Evolutionary conservation across 352 stramenopile species (phyloP).

Genomic region (Phytophthora megakarya): DNA sequence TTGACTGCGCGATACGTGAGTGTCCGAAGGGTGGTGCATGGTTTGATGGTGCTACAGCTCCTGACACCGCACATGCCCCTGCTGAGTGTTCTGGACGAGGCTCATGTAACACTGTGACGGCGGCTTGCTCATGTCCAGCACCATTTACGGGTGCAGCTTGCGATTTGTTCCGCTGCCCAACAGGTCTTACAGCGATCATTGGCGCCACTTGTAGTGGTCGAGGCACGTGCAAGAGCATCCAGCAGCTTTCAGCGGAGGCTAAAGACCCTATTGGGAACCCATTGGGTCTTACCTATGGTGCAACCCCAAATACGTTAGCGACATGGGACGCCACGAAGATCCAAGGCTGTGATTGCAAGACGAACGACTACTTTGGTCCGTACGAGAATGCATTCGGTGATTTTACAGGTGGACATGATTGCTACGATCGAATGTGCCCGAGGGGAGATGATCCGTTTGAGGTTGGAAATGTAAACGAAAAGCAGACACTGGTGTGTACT

Average conservation of each 20-base stretch:
- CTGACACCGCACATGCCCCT: conserved; percentile 56
- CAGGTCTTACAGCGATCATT: conserved; percentile 3
- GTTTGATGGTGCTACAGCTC: conserved; percentile 66
- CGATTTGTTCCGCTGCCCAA: conserved; percentile 60
- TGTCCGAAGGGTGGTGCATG: conserved; percentile 62
- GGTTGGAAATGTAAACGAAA: conserved; percentile 68
- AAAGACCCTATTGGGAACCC: conserved; percentile 45
- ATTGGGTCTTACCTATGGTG: conserved; percentile 64
- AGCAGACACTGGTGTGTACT: conserved; percentile 61
- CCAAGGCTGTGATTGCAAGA: conserved; percentile 80
- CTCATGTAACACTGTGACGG: conserved; percentile 55
- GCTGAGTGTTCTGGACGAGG: conserved; percentile 61
- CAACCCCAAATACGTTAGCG: conserved; percentile 53
- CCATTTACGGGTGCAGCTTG: conserved; percentile 85
- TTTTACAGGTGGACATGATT: conserved; percentile 63
- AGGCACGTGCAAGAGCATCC: conserved; percentile 79
- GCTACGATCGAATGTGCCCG: conserved; percentile 85
- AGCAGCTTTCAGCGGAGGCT: conserved; percentile 55
- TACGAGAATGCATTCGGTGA: conserved; percentile 63
- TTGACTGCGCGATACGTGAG: conserved; percentile 59
- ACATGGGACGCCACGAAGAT: conserved; percentile 89
- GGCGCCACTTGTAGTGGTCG: conserved; percentile 62
- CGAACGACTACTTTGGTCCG: conserved; percentile 69
- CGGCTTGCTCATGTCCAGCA: conserved; percentile 61
- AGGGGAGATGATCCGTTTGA: conserved; percentile 87